Evolutionary conservation across 768 basidiomycete species (phyloP).

Genomic region (Obba rivulosa): DNA sequence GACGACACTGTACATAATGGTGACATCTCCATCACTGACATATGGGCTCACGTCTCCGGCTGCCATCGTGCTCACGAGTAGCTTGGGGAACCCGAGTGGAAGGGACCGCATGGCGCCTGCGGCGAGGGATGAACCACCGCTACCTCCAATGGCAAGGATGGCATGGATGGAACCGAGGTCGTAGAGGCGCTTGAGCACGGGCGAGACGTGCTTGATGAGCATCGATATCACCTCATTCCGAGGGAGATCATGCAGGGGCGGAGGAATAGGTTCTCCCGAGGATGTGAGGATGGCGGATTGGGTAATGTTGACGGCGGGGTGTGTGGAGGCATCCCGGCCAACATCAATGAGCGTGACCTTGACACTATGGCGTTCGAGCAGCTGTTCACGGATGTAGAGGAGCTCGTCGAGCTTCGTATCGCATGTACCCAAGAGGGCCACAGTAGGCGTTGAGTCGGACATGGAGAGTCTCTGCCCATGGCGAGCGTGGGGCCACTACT

Average conservation of each 20-base stretch:
- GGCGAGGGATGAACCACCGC: slow-evolving; percentile 13
- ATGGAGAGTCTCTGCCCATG: too few relatives aligned
- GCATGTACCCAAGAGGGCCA: slow-evolving; percentile 17
- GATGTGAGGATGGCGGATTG: slow-evolving; percentile 8
- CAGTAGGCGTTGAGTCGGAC: slow-evolving; percentile 1
- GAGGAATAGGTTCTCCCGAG: slow-evolving; percentile 1
- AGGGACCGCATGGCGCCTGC: slow-evolving; percentile 13
- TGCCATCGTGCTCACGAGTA: slow-evolving; percentile 18
- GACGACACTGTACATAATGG: slow-evolving; percentile 15
- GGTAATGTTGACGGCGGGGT: slow-evolving; percentile 11
- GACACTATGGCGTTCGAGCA: slow-evolving; percentile 4
- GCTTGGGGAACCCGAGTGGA: slow-evolving; percentile 17
- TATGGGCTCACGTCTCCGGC: slow-evolving; percentile 13
- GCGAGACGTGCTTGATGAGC: slow-evolving; percentile 6
- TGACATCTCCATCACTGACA: slow-evolving; percentile 13
- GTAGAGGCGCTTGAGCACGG: slow-evolving; percentile 6
- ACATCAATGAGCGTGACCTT: slow-evolving; percentile 15
- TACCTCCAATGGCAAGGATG: slow-evolving; percentile 11
- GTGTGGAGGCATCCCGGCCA: slow-evolving; percentile 8
- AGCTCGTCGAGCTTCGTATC: slow-evolving; percentile 18
- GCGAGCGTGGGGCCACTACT: too few relatives aligned
- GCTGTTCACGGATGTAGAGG: slow-evolving; percentile 10
- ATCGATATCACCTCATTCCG: slow-evolving; percentile 10
- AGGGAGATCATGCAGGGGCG: slow-evolving; percentile 8
- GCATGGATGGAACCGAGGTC: slow-evolving; percentile 7